A percentile compares a stretch with the other conserved stretches of the same genome.
These are phyloP conservation scores for Hyaloperonospora brassicae DNA, from an alignment of 352 stramenopile genomes.

Conservation along the genomic window DNA sequence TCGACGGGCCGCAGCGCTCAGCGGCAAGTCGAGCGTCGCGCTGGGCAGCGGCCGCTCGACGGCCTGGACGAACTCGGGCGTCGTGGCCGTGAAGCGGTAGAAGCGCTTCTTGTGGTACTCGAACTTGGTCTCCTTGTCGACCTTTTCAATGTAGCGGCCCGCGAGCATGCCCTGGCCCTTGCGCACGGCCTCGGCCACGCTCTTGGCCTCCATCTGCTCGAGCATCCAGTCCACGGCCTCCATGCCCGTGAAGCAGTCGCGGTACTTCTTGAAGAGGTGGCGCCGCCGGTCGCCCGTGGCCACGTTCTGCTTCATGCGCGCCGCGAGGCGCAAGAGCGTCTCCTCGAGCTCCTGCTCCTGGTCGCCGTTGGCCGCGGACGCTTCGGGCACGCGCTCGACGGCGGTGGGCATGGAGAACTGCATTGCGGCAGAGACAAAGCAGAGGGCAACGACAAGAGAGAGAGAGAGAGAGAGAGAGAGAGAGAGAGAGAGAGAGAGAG, in stretches of 20 bases:
- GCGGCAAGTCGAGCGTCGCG: conserved; percentile 55
- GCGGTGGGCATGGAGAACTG: conserved; percentile 37
- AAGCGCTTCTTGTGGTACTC: conserved; percentile 80
- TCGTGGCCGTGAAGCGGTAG: conserved; percentile 71
- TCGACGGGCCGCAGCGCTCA: conserved; percentile 48
- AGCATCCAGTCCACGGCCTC: conserved; percentile 83
- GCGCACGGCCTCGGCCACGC: conserved; percentile 67
- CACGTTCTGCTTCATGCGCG: conserved; percentile 76
- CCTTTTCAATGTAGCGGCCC: conserved; percentile 67
- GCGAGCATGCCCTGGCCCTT: conserved; percentile 66
- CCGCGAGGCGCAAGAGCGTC: conserved; percentile 57
- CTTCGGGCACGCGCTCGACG: conserved; percentile 48
- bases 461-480: too few species aligned
- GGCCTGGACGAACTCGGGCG: conserved; percentile 60
- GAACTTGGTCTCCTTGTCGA: conserved; percentile 78
- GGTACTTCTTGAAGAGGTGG: conserved; percentile 76
- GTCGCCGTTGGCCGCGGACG: conserved; percentile 29
- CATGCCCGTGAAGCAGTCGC: conserved; percentile 79
- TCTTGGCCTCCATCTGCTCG: conserved; percentile 79
- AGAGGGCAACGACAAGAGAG: background rate
- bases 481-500: background rate
- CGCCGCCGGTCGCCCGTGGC: conserved; percentile 59
- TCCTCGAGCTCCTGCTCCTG: conserved; percentile 51
- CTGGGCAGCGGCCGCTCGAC: conserved; percentile 35
- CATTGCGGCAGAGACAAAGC: conserved; percentile 7